These are phyloP conservation scores for Hanseniaspora thailandica DNA, from an alignment of 805 yeast genomes.

Conservation along the genomic window DNA sequence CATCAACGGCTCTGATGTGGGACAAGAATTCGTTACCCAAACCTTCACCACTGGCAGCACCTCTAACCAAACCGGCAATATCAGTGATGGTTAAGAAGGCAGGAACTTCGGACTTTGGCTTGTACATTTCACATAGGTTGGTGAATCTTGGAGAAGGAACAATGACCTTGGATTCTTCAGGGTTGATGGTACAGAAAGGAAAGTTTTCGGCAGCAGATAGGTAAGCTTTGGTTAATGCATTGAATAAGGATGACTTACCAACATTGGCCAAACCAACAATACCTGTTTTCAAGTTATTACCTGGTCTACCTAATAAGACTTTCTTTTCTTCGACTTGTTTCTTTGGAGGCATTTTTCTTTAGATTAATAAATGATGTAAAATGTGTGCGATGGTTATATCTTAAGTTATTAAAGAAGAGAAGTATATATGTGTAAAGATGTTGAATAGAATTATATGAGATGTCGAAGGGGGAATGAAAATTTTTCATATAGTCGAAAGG, in stretches of 20 bases:
- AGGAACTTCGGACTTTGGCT: conserved; percentile 76
- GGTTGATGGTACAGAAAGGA: conserved; percentile 84
- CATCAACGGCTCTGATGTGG: conserved; percentile 94
- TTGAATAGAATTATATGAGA: too few species aligned
- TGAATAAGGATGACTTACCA: conserved; percentile 72
- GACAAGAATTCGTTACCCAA: conserved; percentile 94
- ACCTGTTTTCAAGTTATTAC: conserved; percentile 40
- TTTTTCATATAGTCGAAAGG: too few species aligned
- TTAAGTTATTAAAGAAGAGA: too few species aligned
- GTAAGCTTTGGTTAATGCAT: conserved; percentile 62
- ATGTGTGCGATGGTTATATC: too few species aligned
- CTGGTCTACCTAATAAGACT: conserved; percentile 73
- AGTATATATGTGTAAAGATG: too few species aligned
- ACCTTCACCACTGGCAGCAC: conserved; percentile 95
- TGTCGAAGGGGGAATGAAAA: too few species aligned
- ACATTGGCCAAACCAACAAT: conserved; percentile 75
- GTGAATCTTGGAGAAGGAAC: conserved; percentile 89
- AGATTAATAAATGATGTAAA: too few species aligned
- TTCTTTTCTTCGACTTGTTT: conserved; percentile 43
- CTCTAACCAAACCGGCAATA: conserved; percentile 96
- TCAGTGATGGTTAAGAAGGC: conserved; percentile 88
- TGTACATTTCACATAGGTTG: conserved; percentile 56
- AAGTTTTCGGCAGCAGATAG: conserved; percentile 67
- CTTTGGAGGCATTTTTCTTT: conserved; percentile 30
- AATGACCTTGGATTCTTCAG: conserved; percentile 92